Evolutionary conservation across 176 grass and related monocot genomes (phyloP).

Genomic region (Areca catechu): DNA sequence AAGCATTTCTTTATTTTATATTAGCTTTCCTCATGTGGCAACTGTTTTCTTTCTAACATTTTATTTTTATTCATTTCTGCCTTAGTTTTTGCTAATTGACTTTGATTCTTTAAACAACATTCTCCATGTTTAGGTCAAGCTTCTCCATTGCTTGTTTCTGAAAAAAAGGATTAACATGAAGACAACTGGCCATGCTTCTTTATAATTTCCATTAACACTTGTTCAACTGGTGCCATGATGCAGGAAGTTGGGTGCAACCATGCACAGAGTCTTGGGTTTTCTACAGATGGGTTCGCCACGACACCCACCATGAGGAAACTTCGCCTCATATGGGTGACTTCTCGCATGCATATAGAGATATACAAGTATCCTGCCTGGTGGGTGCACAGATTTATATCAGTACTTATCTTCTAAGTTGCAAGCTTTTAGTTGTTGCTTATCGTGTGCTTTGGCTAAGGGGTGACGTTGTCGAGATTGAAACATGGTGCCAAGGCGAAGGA

Average conservation of each 20-base stretch:
- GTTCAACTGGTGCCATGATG: neutral
- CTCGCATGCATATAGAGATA: slow-evolving; percentile 97
- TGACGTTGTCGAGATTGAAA: slow-evolving; percentile 94
- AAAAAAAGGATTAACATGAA: too few relatives aligned
- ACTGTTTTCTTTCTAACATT: too few relatives aligned
- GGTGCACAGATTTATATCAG: neutral
- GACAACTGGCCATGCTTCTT: too few relatives aligned
- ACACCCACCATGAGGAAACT: slow-evolving; percentile 93
- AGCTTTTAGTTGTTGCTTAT: neutral
- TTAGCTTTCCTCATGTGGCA: too few relatives aligned
- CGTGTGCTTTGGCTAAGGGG: slow-evolving; percentile 29
- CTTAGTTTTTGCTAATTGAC: too few relatives aligned
- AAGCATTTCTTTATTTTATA: too few relatives aligned
- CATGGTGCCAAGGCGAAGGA: slow-evolving; percentile 96
- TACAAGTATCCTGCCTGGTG: slow-evolving; percentile 95
- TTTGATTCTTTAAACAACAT: too few relatives aligned
- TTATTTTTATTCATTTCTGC: too few relatives aligned
- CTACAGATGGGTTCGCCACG: slow-evolving; percentile 89
- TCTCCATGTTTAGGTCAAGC: too few relatives aligned
- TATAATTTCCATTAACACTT: too few relatives aligned
- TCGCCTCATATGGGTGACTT: slow-evolving; percentile 90
- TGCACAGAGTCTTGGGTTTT: slow-evolving; percentile 90
- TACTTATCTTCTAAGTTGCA: too few relatives aligned
- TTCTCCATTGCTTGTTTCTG: too few relatives aligned
- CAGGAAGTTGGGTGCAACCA: slow-evolving; percentile 98